These are phyloP conservation scores for Gracilaria domingensis DNA, from an alignment of 23 red algal species.

Conservation along the genomic window DNA sequence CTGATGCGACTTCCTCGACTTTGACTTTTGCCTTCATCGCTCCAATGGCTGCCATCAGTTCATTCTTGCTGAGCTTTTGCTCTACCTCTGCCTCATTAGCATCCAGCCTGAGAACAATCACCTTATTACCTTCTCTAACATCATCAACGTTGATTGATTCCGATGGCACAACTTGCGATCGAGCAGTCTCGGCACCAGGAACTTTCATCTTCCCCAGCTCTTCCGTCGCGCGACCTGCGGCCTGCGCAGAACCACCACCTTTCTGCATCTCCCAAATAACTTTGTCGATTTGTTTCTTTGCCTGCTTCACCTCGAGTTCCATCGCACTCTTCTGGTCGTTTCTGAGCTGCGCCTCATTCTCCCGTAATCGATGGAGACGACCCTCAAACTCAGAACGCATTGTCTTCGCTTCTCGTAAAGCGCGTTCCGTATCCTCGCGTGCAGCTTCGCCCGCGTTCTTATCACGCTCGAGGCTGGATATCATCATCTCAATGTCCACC, in stretches of 20 bases:
- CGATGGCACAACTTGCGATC: background rate
- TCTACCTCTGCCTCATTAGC: constrained; percentile 53
- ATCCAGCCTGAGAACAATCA: constrained; percentile 37
- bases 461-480: no score
- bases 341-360: no score
- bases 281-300: constrained; percentile 68
- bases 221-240: constrained; percentile 48
- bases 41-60: constrained; percentile 68
- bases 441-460: no score
- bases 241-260: no score
- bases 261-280: constrained; percentile 69
- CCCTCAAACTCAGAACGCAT: no score
- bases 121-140: no score
- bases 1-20: no score
- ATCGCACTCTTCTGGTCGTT: constrained; percentile 53
- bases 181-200: constrained; percentile 1
- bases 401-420: no score
- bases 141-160: constrained; percentile 25
- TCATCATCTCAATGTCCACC: constrained; percentile 73
- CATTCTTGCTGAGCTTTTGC: constrained; percentile 57
- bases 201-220: constrained; percentile 42
- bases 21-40: no score
- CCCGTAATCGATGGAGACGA: no score
- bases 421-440: no score
- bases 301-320: constrained; percentile 57